These are phyloP conservation scores for Macrocybe gigantea DNA, from an alignment of 768 basidiomycete genomes.

Conservation along the genomic window DNA sequence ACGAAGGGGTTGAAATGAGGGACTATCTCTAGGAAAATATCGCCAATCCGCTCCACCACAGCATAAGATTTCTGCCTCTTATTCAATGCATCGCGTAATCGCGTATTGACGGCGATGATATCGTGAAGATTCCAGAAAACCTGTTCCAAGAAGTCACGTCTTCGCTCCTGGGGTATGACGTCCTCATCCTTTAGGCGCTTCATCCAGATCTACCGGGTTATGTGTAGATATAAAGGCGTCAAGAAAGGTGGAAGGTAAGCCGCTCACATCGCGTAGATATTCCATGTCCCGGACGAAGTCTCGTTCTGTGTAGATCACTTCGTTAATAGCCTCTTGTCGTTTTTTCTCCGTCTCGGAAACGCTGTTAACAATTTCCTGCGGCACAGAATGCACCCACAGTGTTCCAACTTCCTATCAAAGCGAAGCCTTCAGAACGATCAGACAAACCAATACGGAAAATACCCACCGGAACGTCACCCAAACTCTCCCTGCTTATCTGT, in stretches of 20 bases:
- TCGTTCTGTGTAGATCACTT: slow-evolving; percentile 89
- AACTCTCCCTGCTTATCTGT: slow-evolving; percentile 74
- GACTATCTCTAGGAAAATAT: slow-evolving; percentile 82
- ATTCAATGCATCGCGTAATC: slow-evolving; percentile 88
- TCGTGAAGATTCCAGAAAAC: slow-evolving; percentile 99
- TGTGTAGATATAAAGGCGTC: background rate
- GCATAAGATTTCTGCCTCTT: slow-evolving; percentile 95
- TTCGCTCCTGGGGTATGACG: slow-evolving; percentile 69
- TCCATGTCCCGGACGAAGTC: slow-evolving; percentile 99
- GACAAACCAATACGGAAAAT: slow-evolving; percentile 8
- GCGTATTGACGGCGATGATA: slow-evolving; percentile 86
- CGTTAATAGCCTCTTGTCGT: slow-evolving; percentile 97
- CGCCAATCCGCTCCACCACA: slow-evolving; percentile 88
- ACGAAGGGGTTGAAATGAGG: slow-evolving; percentile 92
- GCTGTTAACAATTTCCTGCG: slow-evolving; percentile 88
- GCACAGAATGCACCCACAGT: slow-evolving; percentile 95
- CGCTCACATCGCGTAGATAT: slow-evolving; percentile 86
- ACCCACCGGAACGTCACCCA: slow-evolving; percentile 71
- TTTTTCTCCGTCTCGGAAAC: slow-evolving; percentile 93
- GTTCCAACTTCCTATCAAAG: slow-evolving; percentile 48
- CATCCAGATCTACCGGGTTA: slow-evolving; percentile 68
- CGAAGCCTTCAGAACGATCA: background rate
- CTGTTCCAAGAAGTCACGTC: slow-evolving; percentile 83
- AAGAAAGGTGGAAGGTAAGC: slow-evolving; percentile 1
- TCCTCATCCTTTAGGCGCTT: slow-evolving; percentile 72